Base-by-base conservation (phyloP, 2,329 filamentous ascomycete genomes). In the Alternaria novae-zelandiae region DNA sequence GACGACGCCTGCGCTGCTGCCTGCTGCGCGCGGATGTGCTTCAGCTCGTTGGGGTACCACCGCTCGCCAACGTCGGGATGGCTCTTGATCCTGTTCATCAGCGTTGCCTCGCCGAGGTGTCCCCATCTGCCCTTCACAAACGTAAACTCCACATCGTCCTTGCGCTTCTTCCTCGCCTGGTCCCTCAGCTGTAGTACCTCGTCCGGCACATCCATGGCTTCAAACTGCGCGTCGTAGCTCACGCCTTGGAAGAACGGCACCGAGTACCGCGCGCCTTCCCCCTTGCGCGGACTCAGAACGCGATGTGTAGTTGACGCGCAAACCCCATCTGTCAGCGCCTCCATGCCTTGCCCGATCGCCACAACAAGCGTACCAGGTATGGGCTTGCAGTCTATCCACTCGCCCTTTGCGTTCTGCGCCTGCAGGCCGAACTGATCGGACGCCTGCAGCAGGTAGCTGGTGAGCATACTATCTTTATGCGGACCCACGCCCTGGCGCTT, bases 241-340 rank as follows among this genome's bases (percentile, higher is more conserved):
- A 96, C 91, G 21, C 93, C 93, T 78, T 96, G 93, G 82, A 96
- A 96, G 81, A 97, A 96, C 0, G 93, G 93, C 51, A 96, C 90
- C 8, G 89, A 92, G 82, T 89, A 95, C 58, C 93, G 85, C 30
- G 93, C 85, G 5, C 92, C 93, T 10, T 86, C 82, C 12, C 91
- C 92, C 8, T 88, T 87, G 1, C 82, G 75, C 0, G 93, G 93
- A 28, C 88, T 91, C n/a, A 96, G 83, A 36, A 96, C 93, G 10
- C 93, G 86, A 79, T 96, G 93, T 44, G 93, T 96, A 3, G 93
- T 96, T 66, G 88, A 82, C 68, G 90, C 89, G 78, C 93, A 96
- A 3, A 96, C 93, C 30, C 93, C 93, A 65, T 88, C 88, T 20
- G 93, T 96, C 69, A 97, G 81, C 5, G 93, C 93, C 82, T 97